Base-by-base conservation (phyloP, 2,329 filamentous ascomycete species). In the Fusarium sp. region DNA sequence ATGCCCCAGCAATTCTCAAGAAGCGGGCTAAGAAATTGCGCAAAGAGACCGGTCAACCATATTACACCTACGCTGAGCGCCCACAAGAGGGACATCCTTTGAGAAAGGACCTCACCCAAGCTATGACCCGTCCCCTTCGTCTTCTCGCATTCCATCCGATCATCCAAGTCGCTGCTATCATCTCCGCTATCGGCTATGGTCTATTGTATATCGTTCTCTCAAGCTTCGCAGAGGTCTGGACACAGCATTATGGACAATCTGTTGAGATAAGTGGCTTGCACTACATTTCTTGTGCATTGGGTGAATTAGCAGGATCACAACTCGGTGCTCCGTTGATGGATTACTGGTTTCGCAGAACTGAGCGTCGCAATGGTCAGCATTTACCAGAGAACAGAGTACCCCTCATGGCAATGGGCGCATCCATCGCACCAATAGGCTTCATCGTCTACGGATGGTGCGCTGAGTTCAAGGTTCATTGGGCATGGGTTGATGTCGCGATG, bases 141-240 rank as follows among this genome's bases (percentile, higher is more conserved):
- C 83, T 92, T 8, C 81, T 92, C 1, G 73, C 76, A 11, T 89
- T 88, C 2, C 89, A 92, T 60, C 88, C 89, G 16, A 90, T 91
- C 65, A 85, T 92, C 32, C 88, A 90, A 74, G 83, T 87, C 30
- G 78, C 88, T 1, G 85, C 89, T 1, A 47, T 87, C 15, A 88
- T 90, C 73, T 86, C 87, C 72, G 90, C 87, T 2, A 88, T 89
- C 70, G 81, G 88, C 21, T 92, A 91, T 71, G 90, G 91, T 0
- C 79, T 91, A 2, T 87, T 92, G 77, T 93, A 92, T 64, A 86
- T 93, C 28, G 84, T 90, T 35, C 85, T 93, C 1, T 87, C 88
- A 0, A 91, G 88, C 5, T 92, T 92, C 72, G 88, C 91, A 0
- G 76, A 79, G 0, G 82, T 93, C 2, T 93, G 89, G 89, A 83